Evolutionary conservation across 305 asterid genomes (phyloP), one percentile per base, ranked within the genome.

Genomic region (Rubia tinctorum): DNA sequence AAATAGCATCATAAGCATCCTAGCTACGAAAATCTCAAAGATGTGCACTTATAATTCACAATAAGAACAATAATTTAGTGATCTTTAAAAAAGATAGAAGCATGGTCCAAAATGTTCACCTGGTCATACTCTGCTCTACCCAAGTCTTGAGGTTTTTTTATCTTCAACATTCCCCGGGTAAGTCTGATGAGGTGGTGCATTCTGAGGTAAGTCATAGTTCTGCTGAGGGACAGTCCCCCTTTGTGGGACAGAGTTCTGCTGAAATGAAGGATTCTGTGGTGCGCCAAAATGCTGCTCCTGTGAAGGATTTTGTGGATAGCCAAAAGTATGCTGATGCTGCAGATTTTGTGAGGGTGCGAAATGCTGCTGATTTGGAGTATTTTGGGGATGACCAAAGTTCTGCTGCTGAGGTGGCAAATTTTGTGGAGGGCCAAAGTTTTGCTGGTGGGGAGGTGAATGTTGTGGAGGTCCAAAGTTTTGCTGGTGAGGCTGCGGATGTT

Each of bases 11-110:
- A 59, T 34, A 4, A 20, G 39, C 39, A 34, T 34, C 42, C 37
- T 15, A 66, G 9, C 67, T 40, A 55, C 64, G 47, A 4, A 8
- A 23, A 47, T 62, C 23, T 73, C 27, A 62, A 40, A 45, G 18
- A 11, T 53, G 12, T 37, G 45, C 65, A 55, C 45, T 47, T 30
- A 34, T 39, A 37, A 22, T 53, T 14, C 43, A 49, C 68, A 30
- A 44, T 51, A 62, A 59, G 68, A 58, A 49, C 64, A 66, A 80
- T 73, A 71, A 40, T 87, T 82, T 72, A 69, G 27, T 74, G 82
- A 66, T 80, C 84, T 77, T 73, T 78, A 72, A 55, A 74, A 51
- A 77, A 66, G 51, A 9, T 55, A 68, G 85, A 71, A 53, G 83
- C 49, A 70, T 76, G 69, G 73, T 72, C 79, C 77, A 49, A 79